These are phyloP conservation scores for Alternaria panax DNA, from an alignment of 2,329 filamentous ascomycete genomes.

Conservation along the genomic window DNA sequence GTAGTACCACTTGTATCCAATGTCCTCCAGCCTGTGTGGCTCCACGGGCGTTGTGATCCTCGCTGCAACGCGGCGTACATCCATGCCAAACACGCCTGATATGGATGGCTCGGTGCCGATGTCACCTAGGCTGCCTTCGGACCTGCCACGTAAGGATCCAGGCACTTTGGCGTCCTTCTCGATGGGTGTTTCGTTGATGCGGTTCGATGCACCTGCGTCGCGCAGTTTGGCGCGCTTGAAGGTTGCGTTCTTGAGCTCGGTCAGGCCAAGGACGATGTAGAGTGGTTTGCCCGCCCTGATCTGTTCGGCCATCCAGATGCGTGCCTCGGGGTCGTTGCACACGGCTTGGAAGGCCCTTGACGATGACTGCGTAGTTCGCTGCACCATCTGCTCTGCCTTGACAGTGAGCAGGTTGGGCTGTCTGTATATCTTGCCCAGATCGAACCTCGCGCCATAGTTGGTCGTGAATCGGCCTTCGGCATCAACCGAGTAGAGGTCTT, in stretches of 20 bases:
- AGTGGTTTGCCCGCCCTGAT: constrained; percentile 40
- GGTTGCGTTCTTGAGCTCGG: constrained; percentile 48
- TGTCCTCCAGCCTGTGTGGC: constrained; percentile 43
- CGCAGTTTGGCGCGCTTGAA: constrained; percentile 49
- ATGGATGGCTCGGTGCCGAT: constrained; percentile 41
- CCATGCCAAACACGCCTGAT: constrained; percentile 50
- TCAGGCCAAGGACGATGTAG: constrained; percentile 47
- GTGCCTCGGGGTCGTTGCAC: constrained; percentile 43
- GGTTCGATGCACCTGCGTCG: constrained; percentile 46
- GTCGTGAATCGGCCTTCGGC: constrained; percentile 48
- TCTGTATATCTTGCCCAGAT: constrained; percentile 47
- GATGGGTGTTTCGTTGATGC: constrained; percentile 43
- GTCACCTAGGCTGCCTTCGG: constrained; percentile 37
- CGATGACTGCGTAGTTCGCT: constrained; percentile 41
- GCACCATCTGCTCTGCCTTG: constrained; percentile 49
- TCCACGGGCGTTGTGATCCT: constrained; percentile 44
- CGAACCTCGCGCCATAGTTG: constrained; percentile 51
- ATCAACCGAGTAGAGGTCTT: constrained; percentile 48
- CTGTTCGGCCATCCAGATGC: constrained; percentile 41
- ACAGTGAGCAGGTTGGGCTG: constrained; percentile 49
- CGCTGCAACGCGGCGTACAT: constrained; percentile 41
- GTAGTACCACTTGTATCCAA: constrained; percentile 45
- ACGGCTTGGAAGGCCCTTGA: constrained; percentile 42
- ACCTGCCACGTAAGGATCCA: constrained; percentile 33
- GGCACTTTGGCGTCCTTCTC: constrained; percentile 46